Base-by-base conservation (phyloP, 2,329 filamentous ascomycete genomes). In the Cladosporium phlei region DNA sequence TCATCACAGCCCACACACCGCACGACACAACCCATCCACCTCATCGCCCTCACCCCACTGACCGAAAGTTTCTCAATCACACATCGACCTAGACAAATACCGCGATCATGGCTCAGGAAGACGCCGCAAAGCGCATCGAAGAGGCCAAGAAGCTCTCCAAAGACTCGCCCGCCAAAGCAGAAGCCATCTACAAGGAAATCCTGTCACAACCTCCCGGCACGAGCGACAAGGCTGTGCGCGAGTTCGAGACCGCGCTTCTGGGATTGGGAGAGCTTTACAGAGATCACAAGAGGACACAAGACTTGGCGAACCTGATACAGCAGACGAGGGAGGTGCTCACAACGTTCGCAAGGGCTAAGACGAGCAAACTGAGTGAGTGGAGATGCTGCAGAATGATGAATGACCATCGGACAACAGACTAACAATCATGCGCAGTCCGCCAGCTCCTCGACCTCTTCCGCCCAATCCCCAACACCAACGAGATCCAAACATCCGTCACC, bases 321-420 rank as follows among this genome's bases (percentile, higher is more conserved):
- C 87, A 88, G 67, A 95, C 89, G 69, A 82, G 91, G 64, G 86
- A 86, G 55, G 86, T 93, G 34, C 82, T 98, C 55, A 96, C 91
- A 49, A 93, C 88, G 54, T 97, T 98, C 69, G 93, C 93, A 55
- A 96, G 97, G 77, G 93, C 94, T 53, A 98, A 98, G 80, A 97
- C 93, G 24, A 88, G 93, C 47, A 98, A 98, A 73, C 77, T 98
- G 53, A 88, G 93, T 97, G 82, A 55, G 83, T 53, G 19, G n/a
- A 25, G 20, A 24, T 6, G 24, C 21, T 29, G 21, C 11, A 42
- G 8, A 33, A 16, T 29, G 2, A 25, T 17, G 25, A 30, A 25
- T 37, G 17, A 27, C 38, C 10, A 50, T 12, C 5, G 28, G 11
- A 30, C 12, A 14, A 28, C 22, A 28, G 19, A n/a, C 30, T 35